Conservation (phyloP, 1,139 yeast species). For the Geotrichum macrosporum region DNA sequence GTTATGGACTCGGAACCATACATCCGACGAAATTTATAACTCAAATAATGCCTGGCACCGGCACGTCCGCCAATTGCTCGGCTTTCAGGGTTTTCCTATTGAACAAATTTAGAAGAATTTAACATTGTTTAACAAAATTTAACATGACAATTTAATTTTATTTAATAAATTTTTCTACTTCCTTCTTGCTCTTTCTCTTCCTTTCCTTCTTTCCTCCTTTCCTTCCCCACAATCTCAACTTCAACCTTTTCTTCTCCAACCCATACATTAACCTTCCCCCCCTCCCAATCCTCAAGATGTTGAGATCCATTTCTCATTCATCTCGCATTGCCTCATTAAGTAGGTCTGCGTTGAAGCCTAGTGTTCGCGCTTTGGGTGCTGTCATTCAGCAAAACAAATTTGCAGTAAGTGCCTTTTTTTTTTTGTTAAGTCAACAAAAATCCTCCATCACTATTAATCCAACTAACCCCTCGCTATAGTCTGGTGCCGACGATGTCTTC, state of each 20-base stretch:
- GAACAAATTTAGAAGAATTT: too few relatives aligned
- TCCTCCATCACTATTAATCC: background rate
- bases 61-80: too few relatives aligned
- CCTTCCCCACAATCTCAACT: conserved; percentile 5
- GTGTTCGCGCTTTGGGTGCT: conserved; percentile 21
- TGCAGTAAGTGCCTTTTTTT: conserved; percentile 24
- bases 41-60: too few relatives aligned
- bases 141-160: too few relatives aligned
- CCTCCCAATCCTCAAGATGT: conserved; percentile 20
- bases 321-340: conserved; percentile 20
- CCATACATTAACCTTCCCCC: conserved; percentile 2
- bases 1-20: background rate
- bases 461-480: conserved; percentile 14
- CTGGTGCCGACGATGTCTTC: conserved; percentile 54
- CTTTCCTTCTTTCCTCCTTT: conserved; percentile 8
- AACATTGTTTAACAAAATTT: too few relatives aligned
- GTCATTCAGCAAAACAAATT: conserved; percentile 19
- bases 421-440: too few relatives aligned
- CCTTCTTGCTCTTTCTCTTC: conserved; percentile 9
- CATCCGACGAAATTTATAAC: background rate
- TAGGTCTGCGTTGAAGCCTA: conserved; percentile 20
- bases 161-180: conserved; percentile 3
- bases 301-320: conserved; percentile 26
- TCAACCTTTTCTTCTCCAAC: conserved; percentile 7
- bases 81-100: too few relatives aligned